phyloP scores from a whole-genome alignment of 768 basidiomycete genomes.

The Auriscalpium microsporum region DNA sequence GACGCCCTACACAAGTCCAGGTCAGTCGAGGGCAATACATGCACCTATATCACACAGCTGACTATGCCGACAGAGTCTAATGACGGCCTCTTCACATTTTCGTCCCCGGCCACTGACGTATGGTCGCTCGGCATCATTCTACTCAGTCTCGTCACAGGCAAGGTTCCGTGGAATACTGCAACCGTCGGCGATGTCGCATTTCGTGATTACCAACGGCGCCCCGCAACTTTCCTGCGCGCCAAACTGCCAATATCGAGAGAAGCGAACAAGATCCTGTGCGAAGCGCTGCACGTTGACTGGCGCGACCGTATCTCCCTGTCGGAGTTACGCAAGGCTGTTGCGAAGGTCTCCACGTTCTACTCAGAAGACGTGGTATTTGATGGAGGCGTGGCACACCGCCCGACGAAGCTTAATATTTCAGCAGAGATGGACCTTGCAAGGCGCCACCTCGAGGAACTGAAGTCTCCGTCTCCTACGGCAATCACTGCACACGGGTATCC shows the following conservation, averaged over 20 bases:
- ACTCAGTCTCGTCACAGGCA: conserved; percentile 87
- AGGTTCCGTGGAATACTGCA: conserved; percentile 95
- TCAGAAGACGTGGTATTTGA: conserved; percentile 67
- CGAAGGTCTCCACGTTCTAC: conserved; percentile 56
- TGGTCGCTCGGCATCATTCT: conserved; percentile 97
- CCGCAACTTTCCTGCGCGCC: conserved; percentile 67
- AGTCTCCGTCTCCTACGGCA: no score
- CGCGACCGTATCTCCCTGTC: conserved; percentile 24
- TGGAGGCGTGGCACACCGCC: conserved; percentile 69
- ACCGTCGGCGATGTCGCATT: conserved; percentile 78
- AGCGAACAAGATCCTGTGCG: conserved; percentile 25
- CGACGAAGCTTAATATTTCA: conserved; percentile 43
- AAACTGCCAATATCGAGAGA: conserved; percentile 31
- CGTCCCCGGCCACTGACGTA: conserved; percentile 83
- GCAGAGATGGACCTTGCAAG: no score
- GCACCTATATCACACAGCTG: conserved; percentile 10
- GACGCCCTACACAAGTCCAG: conserved; percentile 97
- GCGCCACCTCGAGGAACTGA: no score
- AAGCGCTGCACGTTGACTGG: conserved; percentile 27
- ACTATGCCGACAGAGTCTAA: conserved; percentile 66
- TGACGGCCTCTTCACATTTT: conserved; percentile 70
- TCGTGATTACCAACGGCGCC: conserved; percentile 74
- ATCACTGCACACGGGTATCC: no score
- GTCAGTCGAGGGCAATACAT: conserved; percentile 31
- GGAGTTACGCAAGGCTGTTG: conserved; percentile 50